Evolutionary conservation across 2,329 filamentous ascomycete species (phyloP).

Genomic region (Talaromyces sp.): DNA sequence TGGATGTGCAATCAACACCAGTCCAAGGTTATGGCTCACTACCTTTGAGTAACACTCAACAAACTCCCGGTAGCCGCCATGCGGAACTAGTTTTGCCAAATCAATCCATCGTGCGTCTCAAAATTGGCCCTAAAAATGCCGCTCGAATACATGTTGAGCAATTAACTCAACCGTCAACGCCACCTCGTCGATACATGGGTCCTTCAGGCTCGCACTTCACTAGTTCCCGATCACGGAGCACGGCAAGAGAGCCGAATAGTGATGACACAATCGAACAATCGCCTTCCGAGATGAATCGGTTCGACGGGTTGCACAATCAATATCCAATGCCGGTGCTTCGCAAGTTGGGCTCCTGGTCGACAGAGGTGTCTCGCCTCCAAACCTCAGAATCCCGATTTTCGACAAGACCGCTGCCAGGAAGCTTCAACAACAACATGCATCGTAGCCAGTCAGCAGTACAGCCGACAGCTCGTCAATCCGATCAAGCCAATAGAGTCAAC

Average conservation of each 20-base stretch:
- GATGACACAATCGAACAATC: conserved; percentile 8
- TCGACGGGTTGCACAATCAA: not conserved
- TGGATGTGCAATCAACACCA: not conserved
- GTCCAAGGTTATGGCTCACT: not conserved
- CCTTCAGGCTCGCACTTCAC: not conserved
- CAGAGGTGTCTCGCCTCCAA: not conserved
- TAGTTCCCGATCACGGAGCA: not conserved
- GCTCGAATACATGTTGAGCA: conserved; percentile 18
- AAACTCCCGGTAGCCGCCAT: not conserved
- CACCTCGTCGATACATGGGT: not conserved
- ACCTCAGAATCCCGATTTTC: not conserved
- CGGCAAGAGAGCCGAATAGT: conserved; percentile 2
- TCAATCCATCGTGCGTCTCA: conserved; percentile 20
- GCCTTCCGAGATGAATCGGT: not conserved
- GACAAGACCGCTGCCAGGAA: not conserved
- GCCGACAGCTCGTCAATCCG: not conserved
- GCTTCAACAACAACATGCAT: not conserved
- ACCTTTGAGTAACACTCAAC: not conserved
- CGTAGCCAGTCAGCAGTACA: not conserved
- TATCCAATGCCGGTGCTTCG: conserved; percentile 2
- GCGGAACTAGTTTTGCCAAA: not conserved
- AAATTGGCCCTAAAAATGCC: conserved; percentile 20
- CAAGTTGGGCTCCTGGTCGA: conserved; percentile 8
- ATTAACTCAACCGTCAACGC: not conserved
- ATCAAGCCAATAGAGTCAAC: not conserved